These are phyloP conservation scores for Cystobasidium ongulense DNA, from an alignment of 768 basidiomycete species.

Conservation along the genomic window DNA sequence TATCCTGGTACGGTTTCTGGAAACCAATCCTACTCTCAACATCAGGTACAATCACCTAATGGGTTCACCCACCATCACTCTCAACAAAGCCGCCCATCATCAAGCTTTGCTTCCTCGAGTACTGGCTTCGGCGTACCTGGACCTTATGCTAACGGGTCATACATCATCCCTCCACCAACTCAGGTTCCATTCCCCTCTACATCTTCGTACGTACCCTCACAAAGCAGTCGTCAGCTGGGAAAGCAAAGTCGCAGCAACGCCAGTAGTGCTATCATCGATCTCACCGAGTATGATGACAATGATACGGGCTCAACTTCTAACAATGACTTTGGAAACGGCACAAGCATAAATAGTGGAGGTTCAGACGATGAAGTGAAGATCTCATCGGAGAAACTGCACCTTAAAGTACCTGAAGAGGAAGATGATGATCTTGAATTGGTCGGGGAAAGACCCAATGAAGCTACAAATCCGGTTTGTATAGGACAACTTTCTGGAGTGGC, in stretches of 20 bases:
- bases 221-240: not conserved
- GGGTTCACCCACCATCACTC: not conserved
- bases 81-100: not conserved
- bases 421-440: constrained; percentile 25
- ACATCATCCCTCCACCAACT: not conserved
- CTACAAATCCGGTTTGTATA: constrained; percentile 57
- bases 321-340: not conserved
- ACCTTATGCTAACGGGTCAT: not conserved
- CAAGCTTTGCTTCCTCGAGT: not conserved
- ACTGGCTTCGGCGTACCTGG: not conserved
- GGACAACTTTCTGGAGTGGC: constrained; percentile 75
- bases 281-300: constrained; percentile 16
- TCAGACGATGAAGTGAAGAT: constrained; percentile 16
- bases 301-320: not conserved
- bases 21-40: not conserved
- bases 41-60: not conserved
- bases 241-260: not conserved
- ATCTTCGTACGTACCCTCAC: not conserved
- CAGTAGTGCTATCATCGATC: constrained; percentile 6
- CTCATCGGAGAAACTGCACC: not conserved
- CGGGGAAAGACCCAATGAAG: constrained; percentile 22
- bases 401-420: not conserved
- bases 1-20: too few relatives aligned
- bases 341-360: not conserved
- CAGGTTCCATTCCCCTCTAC: not conserved